Conservation (phyloP, 495 filamentous ascomycete species). For the Lineolata rhizophorae region DNA sequence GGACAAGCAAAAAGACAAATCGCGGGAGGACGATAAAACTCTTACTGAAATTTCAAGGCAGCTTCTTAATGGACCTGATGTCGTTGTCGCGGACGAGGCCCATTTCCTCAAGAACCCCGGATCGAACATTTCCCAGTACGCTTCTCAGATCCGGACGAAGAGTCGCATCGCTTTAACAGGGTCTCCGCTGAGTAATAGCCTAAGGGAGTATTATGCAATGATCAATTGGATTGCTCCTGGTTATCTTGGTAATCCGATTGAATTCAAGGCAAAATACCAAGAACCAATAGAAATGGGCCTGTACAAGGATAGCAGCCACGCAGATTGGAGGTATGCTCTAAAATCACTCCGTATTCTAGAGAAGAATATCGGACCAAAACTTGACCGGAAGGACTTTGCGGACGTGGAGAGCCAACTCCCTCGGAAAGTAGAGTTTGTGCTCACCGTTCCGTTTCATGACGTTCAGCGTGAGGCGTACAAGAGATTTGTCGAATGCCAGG, state of each 20-base stretch:
- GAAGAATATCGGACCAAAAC: constrained; percentile 50
- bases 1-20: constrained; percentile 10
- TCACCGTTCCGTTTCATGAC: constrained; percentile 44
- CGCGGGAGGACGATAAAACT: not conserved
- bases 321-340: constrained; percentile 32
- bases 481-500: constrained; percentile 26
- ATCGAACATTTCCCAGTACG: constrained; percentile 27
- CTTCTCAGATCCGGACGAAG: constrained; percentile 27
- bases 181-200: constrained; percentile 64
- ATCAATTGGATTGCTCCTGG: constrained; percentile 72
- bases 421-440: constrained; percentile 58
- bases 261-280: constrained; percentile 47
- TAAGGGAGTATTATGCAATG: constrained; percentile 65
- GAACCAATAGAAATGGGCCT: constrained; percentile 54
- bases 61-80: constrained; percentile 19
- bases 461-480: constrained; percentile 45
- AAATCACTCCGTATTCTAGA: constrained; percentile 51
- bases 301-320: constrained; percentile 32
- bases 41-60: constrained; percentile 3
- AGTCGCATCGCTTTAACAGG: constrained; percentile 75
- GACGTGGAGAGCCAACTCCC: constrained; percentile 43
- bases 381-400: constrained; percentile 49
- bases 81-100: constrained; percentile 79
- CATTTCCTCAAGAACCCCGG: constrained; percentile 50
- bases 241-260: constrained; percentile 40